These are phyloP conservation scores for Erythrophleum fordii DNA, from an alignment of 306 rosid species.

Conservation along the genomic window DNA sequence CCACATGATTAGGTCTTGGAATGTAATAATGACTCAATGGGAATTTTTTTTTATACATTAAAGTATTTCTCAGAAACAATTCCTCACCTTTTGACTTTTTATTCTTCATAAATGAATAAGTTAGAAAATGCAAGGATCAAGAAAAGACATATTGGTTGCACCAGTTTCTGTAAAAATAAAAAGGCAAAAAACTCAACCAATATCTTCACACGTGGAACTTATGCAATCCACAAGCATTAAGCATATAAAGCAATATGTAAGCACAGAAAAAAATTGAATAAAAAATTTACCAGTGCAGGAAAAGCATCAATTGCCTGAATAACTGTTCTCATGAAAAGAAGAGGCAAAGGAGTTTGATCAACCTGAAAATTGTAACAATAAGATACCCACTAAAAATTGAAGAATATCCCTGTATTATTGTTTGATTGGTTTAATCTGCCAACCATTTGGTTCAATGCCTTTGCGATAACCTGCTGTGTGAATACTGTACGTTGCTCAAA, in stretches of 20 bases:
- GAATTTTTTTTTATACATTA: neutral
- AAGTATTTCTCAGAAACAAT: neutral
- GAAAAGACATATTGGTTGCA: conserved; percentile 11
- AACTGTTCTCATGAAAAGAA: conserved; percentile 98
- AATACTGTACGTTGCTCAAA: conserved; percentile 98
- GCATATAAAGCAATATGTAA: conserved; percentile 19
- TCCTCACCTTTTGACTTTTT: neutral
- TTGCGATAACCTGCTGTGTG: conserved; percentile 97
- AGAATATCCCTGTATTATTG: conserved; percentile 2
- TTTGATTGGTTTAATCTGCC: conserved; percentile 27
- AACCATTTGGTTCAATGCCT: conserved; percentile 95
- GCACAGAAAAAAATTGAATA: conserved; percentile 3
- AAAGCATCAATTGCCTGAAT: conserved; percentile 98
- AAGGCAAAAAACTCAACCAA: neutral
- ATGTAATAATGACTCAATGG: neutral
- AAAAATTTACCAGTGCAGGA: conserved; percentile 75
- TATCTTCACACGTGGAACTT: neutral
- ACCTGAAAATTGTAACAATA: conserved; percentile 59
- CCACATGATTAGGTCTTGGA: neutral
- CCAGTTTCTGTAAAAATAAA: neutral
- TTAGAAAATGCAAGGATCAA: conserved; percentile 12
- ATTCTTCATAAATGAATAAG: neutral
- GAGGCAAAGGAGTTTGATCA: conserved; percentile 93
- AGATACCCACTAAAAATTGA: conserved; percentile 18
- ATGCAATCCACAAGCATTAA: conserved; percentile 10